Conservation (phyloP, 805 yeast genomes). For the Alloascoidea africana region DNA sequence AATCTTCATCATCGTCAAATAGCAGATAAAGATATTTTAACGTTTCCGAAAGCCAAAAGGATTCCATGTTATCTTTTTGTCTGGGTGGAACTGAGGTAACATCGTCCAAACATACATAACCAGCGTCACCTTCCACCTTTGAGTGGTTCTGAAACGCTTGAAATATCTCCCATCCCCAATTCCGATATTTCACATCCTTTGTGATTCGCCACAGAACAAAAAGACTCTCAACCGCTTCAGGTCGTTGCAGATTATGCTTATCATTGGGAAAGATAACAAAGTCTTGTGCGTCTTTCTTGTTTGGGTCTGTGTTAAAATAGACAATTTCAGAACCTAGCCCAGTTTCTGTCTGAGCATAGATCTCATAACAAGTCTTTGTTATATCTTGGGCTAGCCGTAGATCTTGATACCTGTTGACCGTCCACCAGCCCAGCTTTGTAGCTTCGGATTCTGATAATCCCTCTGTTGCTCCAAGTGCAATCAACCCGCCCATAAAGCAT, state of each 20-base stretch:
- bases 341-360: constrained; percentile 61
- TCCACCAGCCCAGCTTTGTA: constrained; percentile 40
- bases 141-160: constrained; percentile 50
- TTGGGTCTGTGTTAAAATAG: constrained; percentile 50
- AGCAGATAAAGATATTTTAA: constrained; percentile 70
- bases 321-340: constrained; percentile 87
- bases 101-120: constrained; percentile 52
- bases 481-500: constrained; percentile 80
- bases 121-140: constrained; percentile 27
- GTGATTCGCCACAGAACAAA: constrained; percentile 71
- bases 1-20: constrained; percentile 53
- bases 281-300: constrained; percentile 27
- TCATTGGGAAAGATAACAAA: constrained; percentile 58
- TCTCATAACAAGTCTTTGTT: constrained; percentile 67
- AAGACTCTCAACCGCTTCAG: constrained; percentile 85
- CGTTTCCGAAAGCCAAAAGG: constrained; percentile 87
- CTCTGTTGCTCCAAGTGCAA: constrained; percentile 80
- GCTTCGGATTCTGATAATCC: constrained; percentile 49
- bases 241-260: constrained; percentile 77
- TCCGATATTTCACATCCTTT: constrained; percentile 64
- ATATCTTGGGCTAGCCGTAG: constrained; percentile 58
- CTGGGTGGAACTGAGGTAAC: constrained; percentile 42
- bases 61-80: constrained; percentile 63
- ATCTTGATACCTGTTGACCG: constrained; percentile 39
- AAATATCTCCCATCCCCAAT: constrained; percentile 85